A percentile compares a stretch with the other conserved stretches of the same genome.
phyloP scores from a whole-genome alignment of 495 filamentous ascomycete genomes.

The Daldinia vernicosa region DNA sequence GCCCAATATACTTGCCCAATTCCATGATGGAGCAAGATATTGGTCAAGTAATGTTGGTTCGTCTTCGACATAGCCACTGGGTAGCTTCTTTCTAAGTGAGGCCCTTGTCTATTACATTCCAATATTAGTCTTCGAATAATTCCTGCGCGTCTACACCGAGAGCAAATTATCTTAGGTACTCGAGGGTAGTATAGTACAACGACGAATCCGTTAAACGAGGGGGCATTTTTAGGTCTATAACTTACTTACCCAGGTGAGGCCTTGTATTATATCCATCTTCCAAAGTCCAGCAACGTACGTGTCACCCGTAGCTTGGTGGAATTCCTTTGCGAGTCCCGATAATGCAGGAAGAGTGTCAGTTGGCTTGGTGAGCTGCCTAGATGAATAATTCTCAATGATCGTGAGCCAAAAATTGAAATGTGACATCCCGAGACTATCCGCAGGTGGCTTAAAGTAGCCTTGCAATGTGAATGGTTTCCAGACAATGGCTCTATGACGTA shows the following conservation, averaged over 20 bases:
- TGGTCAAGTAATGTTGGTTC: conserved; percentile 1
- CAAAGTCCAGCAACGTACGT: conserved; percentile 41
- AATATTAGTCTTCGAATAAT: neutral
- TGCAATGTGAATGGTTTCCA: conserved; percentile 19
- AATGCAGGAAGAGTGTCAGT: conserved; percentile 36
- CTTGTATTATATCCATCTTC: conserved; percentile 32
- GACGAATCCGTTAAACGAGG: neutral
- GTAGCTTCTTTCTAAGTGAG: conserved; percentile 1
- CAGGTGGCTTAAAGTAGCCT: conserved; percentile 27
- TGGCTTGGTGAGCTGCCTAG: conserved; percentile 35
- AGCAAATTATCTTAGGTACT: neutral
- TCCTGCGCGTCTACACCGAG: neutral
- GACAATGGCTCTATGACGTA: conserved; percentile 15
- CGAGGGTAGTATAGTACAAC: neutral
- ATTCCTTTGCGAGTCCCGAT: conserved; percentile 39
- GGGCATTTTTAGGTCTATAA: neutral
- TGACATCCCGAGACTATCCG: conserved; percentile 20
- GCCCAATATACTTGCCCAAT: conserved; percentile 43
- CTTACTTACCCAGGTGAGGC: conserved; percentile 25
- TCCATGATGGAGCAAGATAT: conserved; percentile 46
- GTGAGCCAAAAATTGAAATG: conserved; percentile 41
- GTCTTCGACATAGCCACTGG: neutral
- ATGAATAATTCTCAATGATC: conserved; percentile 38
- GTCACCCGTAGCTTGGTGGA: conserved; percentile 39
- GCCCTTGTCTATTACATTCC: neutral